Evolutionary conservation across 495 filamentous ascomycete genomes (phyloP).

Genomic region (Xylaria acuta): DNA sequence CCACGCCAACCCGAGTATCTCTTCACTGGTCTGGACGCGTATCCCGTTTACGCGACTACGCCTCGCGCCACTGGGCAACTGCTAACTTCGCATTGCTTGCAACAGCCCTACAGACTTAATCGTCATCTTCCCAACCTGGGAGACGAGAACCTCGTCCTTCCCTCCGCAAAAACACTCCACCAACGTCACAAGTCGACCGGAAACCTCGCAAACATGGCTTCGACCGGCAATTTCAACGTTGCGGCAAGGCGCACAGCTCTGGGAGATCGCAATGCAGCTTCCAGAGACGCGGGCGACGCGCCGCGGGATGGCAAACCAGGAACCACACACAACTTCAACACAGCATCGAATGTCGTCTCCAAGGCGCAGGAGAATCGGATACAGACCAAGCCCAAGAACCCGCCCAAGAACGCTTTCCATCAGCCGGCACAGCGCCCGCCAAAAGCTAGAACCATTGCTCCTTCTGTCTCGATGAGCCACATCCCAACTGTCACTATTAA

Average conservation of each 20-base stretch:
- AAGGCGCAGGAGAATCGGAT: conserved; percentile 53
- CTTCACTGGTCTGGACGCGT: neutral
- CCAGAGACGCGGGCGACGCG: conserved; percentile 55
- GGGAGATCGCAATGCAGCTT: conserved; percentile 79
- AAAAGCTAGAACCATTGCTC: conserved; percentile 51
- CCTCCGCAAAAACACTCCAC: conserved; percentile 67
- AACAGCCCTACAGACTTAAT: conserved; percentile 74
- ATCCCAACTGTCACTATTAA: conserved; percentile 20
- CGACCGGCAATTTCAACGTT: conserved; percentile 67
- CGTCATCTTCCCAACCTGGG: conserved; percentile 62
- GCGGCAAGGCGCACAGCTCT: conserved; percentile 77
- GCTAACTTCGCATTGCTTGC: conserved; percentile 13
- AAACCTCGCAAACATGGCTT: conserved; percentile 61
- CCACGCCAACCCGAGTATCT: neutral
- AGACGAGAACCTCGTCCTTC: conserved; percentile 73
- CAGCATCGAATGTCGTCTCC: conserved; percentile 36
- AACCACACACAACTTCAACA: conserved; percentile 16
- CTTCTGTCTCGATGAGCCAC: conserved; percentile 56
- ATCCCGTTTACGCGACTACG: neutral
- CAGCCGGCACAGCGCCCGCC: conserved; percentile 70
- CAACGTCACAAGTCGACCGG: conserved; percentile 84
- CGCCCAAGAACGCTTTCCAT: conserved; percentile 57
- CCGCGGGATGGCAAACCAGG: neutral
- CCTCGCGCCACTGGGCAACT: neutral
- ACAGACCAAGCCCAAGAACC: conserved; percentile 54